These are phyloP conservation scores for Yamadazyma kanchanaburiensis DNA, from an alignment of 1,139 yeast species.

Conservation along the genomic window DNA sequence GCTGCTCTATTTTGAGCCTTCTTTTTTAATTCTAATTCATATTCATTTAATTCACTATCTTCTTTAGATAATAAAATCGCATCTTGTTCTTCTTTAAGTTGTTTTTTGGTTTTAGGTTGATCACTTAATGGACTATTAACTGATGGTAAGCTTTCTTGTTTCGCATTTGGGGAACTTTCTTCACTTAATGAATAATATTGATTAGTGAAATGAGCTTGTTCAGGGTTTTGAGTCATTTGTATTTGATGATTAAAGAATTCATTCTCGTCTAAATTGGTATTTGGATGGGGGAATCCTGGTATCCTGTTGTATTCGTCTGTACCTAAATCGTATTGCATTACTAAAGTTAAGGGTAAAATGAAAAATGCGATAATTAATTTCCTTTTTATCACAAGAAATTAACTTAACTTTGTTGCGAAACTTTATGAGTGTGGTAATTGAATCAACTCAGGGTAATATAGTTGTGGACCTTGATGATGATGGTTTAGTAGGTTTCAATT, in stretches of 20 bases:
- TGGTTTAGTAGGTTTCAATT: slow-evolving; percentile 31
- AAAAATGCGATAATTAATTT: no score
- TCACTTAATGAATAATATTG: slow-evolving; percentile 12
- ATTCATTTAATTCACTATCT: slow-evolving; percentile 43
- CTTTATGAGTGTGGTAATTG: slow-evolving; percentile 55
- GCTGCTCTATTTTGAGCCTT: slow-evolving; percentile 89
- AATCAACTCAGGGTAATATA: slow-evolving; percentile 50
- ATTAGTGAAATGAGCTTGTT: slow-evolving; percentile 2
- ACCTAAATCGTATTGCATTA: no score
- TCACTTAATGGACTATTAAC: no score
- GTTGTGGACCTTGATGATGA: slow-evolving; percentile 51
- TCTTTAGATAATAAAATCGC: slow-evolving; percentile 36
- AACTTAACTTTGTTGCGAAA: slow-evolving; percentile 1
- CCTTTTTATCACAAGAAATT: no score
- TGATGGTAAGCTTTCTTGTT: neutral
- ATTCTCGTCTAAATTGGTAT: no score
- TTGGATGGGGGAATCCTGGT: no score
- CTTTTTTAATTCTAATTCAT: slow-evolving; percentile 51
- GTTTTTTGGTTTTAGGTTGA: slow-evolving; percentile 19
- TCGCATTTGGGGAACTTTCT: slow-evolving; percentile 10
- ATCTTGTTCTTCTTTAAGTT: slow-evolving; percentile 34
- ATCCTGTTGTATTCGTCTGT: no score
- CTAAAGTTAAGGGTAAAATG: no score
- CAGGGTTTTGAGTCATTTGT: no score
- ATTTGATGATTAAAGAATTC: no score